These are phyloP conservation scores for Amborella trichopoda DNA, from an alignment of 164 flowering plant species.

Conservation along the genomic window DNA sequence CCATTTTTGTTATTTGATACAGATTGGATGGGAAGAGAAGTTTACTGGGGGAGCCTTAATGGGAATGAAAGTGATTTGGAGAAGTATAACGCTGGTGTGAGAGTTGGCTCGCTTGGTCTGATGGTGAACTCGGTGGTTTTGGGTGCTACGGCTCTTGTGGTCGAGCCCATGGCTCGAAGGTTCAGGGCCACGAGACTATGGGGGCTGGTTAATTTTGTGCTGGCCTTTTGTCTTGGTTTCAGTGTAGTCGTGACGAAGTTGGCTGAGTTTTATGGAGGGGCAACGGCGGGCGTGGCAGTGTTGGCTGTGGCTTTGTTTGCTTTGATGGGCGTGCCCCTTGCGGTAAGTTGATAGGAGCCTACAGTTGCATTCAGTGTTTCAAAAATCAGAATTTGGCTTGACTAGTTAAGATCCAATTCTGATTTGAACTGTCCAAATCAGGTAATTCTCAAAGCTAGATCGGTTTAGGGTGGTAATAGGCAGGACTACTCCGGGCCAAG, in stretches of 20 bases:
- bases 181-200: slow-evolving; percentile 3
- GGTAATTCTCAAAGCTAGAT: no score
- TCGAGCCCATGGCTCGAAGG: slow-evolving; percentile 19
- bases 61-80: slow-evolving; percentile 23
- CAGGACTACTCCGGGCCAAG: no score
- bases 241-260: slow-evolving; percentile 3
- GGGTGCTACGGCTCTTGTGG: slow-evolving; percentile 31
- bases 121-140: slow-evolving; percentile 58
- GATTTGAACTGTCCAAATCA: no score
- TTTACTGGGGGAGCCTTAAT: no score
- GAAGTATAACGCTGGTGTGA: slow-evolving; percentile 41
- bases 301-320: slow-evolving; percentile 1
- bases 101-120: slow-evolving; percentile 54
- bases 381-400: no score
- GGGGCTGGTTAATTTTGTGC: slow-evolving; percentile 4
- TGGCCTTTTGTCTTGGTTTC: slow-evolving; percentile 2
- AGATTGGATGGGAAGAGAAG: slow-evolving; percentile 86
- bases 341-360: slow-evolving; percentile 4
- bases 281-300: slow-evolving; percentile 1
- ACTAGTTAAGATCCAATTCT: no score
- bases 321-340: slow-evolving; percentile 2
- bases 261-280: neutral
- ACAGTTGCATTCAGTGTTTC: no score
- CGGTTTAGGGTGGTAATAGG: no score
- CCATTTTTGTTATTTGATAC: slow-evolving; percentile 53